phyloP scores from a whole-genome alignment of 2,329 filamentous ascomycete species.

The Aphanocladium album region DNA sequence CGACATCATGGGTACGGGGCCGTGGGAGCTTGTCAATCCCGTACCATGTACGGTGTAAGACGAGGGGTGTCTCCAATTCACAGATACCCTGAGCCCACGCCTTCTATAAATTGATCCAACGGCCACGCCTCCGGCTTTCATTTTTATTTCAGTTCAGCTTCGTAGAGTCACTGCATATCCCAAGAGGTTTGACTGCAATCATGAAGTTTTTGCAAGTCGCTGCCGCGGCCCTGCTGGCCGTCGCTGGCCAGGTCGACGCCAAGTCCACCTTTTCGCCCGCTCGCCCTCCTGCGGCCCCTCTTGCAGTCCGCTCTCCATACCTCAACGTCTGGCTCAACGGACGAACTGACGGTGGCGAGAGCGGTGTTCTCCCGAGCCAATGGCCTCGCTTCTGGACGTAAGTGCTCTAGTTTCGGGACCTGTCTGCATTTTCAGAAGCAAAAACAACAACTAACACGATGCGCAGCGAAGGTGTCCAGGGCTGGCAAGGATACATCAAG shows the following conservation, averaged over 20 bases:
- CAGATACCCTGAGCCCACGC: not conserved
- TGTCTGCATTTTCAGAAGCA: not conserved
- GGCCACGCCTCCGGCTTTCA: not conserved
- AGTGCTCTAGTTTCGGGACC: slow-evolving; percentile 27
- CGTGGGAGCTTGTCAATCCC: not conserved
- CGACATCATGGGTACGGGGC: not conserved
- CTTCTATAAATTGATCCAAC: not conserved
- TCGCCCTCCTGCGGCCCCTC: slow-evolving; percentile 61
- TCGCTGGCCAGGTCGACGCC: slow-evolving; percentile 22
- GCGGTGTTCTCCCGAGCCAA: slow-evolving; percentile 61
- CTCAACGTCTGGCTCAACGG: slow-evolving; percentile 64
- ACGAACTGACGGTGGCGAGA: slow-evolving; percentile 56
- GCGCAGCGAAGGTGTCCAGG: slow-evolving; percentile 46
- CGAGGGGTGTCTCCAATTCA: not conserved
- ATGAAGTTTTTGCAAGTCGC: slow-evolving; percentile 14
- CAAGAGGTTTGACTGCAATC: not conserved
- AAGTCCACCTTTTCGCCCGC: slow-evolving; percentile 58
- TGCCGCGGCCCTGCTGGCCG: slow-evolving; percentile 23
- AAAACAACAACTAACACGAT: not conserved
- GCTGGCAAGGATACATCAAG: slow-evolving; percentile 64
- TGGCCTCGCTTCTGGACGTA: slow-evolving; percentile 68
- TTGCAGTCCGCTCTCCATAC: slow-evolving; percentile 72
- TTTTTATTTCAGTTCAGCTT: not conserved
- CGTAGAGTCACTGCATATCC: too few species aligned
- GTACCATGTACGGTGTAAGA: not conserved